Evolutionary conservation across 2,329 filamentous ascomycete species (phyloP), one percentile per base, ranked within the genome.

Genomic region (Dendrostoma leiphaemia): DNA sequence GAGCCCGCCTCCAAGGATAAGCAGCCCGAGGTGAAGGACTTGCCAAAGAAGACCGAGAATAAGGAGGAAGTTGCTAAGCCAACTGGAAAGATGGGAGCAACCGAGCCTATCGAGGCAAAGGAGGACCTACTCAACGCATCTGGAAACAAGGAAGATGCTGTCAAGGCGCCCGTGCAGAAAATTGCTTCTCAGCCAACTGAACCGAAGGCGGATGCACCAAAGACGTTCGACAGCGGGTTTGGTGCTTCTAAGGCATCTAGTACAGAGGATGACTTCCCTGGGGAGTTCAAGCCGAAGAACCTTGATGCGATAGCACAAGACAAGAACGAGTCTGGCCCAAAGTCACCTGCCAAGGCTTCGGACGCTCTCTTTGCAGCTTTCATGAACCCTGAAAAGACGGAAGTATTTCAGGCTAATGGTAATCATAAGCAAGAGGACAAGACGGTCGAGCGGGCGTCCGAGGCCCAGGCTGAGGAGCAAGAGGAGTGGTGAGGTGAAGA

Each of bases 1-100:
- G 56, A 57, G 15, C 48, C 35, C 21, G 45, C 35, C 3, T 41
- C 46, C 10, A 21, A 49, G 8, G 46, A 43, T 29, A 50, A 57
- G 23, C 46, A 38, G 24, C 31, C 43, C 34, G 43, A 45, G 10
- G n/a, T 40, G 31, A 23, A 37, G 48, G 24, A 32, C 15, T 12
- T 32, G 17, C 17, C 12, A 6, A 32, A 35, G 19, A 35, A 35
- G 10, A n/a, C 10, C 21, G 2, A 17, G 15, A 34, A 47, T 6
- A 12, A 47, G 44, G 29, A 47, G 15, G 46, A 45, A 4, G 24
- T 15, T 19, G 43, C 6, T 3, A 31, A 19, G 26, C 10, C 24
- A 19, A 7, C 43, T 31, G 43, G 19, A 31, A 45, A 45, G 28
- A 21, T 13, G 26, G 43, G 31, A 3, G 24, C 26, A 2, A n/a